A percentile compares a stretch with the other conserved stretches of the same genome.
Evolutionary conservation across 164 flowering plant species (phyloP).

Genomic region (Paratinospora sagittata): DNA sequence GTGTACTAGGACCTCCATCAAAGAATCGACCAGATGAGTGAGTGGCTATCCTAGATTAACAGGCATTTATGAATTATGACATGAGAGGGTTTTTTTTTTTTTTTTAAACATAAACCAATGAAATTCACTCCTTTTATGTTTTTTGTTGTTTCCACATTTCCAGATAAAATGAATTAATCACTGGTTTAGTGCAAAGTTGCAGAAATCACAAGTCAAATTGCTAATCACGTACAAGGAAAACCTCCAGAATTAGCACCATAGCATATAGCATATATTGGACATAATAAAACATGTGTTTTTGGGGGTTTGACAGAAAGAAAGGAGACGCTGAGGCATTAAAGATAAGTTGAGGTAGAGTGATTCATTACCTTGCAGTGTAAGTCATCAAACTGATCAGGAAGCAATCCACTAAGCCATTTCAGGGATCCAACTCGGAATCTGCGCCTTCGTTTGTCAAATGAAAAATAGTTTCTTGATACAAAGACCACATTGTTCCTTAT

Average conservation of each 20-base stretch:
- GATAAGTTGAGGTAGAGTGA: neutral
- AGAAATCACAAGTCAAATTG: too few species aligned
- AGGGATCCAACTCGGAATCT: slow-evolving; percentile 84
- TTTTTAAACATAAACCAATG: too few species aligned
- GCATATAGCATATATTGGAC: neutral
- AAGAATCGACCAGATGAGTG: too few species aligned
- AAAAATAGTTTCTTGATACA: slow-evolving; percentile 87
- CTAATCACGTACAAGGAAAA: too few species aligned
- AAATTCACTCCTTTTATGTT: too few species aligned
- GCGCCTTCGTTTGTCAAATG: slow-evolving; percentile 85
- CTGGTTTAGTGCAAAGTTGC: too few species aligned
- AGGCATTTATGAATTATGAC: too few species aligned
- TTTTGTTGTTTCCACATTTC: too few species aligned
- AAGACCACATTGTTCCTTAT: slow-evolving; percentile 77
- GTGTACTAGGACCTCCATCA: too few species aligned
- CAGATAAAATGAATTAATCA: too few species aligned
- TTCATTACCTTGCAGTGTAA: slow-evolving; percentile 73
- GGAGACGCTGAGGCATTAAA: neutral
- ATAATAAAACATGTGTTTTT: neutral
- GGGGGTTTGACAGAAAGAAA: neutral
- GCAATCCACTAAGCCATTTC: slow-evolving; percentile 61
- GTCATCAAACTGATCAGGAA: slow-evolving; percentile 41
- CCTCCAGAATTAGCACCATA: neutral
- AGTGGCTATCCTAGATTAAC: too few species aligned
- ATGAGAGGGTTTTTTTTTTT: too few species aligned